Evolutionary conservation across 805 yeast species (phyloP).

Genomic region (Saccharomyces kudriavzevii): DNA sequence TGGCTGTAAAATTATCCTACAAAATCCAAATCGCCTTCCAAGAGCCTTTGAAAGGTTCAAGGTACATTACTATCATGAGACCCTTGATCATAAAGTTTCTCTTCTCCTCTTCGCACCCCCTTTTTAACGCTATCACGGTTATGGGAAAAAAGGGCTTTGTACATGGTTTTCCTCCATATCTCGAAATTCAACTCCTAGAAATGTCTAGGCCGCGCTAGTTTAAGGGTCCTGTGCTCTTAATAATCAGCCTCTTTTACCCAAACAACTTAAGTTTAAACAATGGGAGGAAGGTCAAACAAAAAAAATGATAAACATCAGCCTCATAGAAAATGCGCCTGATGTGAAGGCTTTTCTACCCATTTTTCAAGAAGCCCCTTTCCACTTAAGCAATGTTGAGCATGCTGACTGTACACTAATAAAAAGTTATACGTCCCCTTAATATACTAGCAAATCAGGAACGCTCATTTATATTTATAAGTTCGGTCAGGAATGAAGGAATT

Average conservation of each 20-base stretch:
- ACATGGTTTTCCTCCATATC: neutral
- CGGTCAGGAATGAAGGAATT: neutral
- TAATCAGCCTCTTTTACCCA: neutral
- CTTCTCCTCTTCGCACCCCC: too few species aligned
- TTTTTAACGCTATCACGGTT: too few species aligned
- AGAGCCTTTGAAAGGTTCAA: too few species aligned
- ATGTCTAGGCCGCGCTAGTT: neutral
- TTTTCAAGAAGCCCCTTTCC: neutral
- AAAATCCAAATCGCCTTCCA: neutral
- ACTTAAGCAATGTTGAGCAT: neutral
- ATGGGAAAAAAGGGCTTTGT: neutral
- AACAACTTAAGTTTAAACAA: too few species aligned
- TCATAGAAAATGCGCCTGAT: neutral
- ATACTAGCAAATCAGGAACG: neutral
- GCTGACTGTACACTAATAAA: neutral
- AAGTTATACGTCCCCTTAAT: neutral
- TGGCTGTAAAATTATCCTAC: neutral
- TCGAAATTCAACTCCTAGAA: neutral
- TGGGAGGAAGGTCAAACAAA: too few species aligned
- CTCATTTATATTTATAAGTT: neutral
- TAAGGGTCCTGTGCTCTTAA: neutral
- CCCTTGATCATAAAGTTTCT: too few species aligned
- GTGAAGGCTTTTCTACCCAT: neutral
- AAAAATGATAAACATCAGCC: neutral
- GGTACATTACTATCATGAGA: too few species aligned